phyloP scores from a whole-genome alignment of 495 filamentous ascomycete genomes.

The Hypoxylon cercidicola region DNA sequence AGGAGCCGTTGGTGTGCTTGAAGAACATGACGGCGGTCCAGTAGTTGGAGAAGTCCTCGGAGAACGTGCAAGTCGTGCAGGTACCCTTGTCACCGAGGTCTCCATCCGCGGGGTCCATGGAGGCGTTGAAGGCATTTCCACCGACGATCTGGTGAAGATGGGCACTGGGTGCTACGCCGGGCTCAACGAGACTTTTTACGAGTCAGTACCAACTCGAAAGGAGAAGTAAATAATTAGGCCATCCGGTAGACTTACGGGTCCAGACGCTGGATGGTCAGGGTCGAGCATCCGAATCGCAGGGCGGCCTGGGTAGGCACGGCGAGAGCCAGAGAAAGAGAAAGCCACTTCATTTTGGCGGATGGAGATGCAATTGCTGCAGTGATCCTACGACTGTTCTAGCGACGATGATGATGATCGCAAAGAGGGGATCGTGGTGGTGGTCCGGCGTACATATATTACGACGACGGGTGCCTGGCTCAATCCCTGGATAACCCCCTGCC shows the following conservation, averaged over 20 bases:
- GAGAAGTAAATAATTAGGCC: too few species aligned
- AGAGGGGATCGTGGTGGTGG: constrained; percentile 3
- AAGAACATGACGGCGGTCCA: constrained; percentile 65
- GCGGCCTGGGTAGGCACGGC: constrained; percentile 55
- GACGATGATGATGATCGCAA: constrained; percentile 14
- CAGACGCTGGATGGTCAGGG: constrained; percentile 59
- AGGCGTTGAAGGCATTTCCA: constrained; percentile 61
- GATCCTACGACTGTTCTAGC: neutral
- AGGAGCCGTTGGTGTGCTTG: constrained; percentile 62
- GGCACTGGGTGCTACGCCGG: constrained; percentile 55
- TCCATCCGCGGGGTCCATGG: constrained; percentile 51
- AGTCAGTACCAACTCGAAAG: too few species aligned
- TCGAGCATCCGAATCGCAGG: constrained; percentile 62
- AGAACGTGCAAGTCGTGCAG: constrained; percentile 61
- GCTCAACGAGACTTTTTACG: constrained; percentile 51
- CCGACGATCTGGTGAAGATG: constrained; percentile 64
- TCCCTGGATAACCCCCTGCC: neutral
- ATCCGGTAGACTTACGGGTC: constrained; percentile 44
- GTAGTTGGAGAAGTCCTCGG: constrained; percentile 61
- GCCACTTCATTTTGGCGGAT: constrained; percentile 58
- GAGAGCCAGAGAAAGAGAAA: constrained; percentile 50
- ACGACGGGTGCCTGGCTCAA: constrained; percentile 1
- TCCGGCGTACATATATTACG: constrained; percentile 20
- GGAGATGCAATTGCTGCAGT: constrained; percentile 4
- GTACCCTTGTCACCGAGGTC: constrained; percentile 54